Conservation (phyloP, 2,329 filamentous ascomycete genomes). For the Botrytis elliptica region DNA sequence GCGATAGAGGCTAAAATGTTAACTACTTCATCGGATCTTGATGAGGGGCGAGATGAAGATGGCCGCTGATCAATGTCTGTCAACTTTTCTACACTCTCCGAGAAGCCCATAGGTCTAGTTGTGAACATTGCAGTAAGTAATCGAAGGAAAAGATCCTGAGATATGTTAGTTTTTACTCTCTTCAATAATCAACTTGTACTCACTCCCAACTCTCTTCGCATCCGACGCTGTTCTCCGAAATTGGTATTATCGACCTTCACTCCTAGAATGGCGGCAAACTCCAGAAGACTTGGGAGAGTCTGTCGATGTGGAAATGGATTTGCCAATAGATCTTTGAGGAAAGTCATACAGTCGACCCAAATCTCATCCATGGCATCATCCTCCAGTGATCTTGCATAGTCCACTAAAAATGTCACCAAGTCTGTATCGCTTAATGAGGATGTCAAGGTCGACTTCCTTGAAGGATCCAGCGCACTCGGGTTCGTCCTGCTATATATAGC, state of each 20-base stretch:
- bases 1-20: conserved; percentile 76
- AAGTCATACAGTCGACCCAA: conserved; percentile 90
- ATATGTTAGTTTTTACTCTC: neutral
- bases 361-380: conserved; percentile 99
- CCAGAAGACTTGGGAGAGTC: conserved; percentile 78
- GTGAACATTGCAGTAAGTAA: conserved; percentile 93
- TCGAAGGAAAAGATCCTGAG: conserved; percentile 80
- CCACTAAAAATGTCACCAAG: conserved; percentile 82
- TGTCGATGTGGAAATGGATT: conserved; percentile 96
- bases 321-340: conserved; percentile 81
- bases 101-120: conserved; percentile 73
- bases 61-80: conserved; percentile 41
- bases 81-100: conserved; percentile 49
- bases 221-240: conserved; percentile 89
- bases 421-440: conserved; percentile 81
- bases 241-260: conserved; percentile 98
- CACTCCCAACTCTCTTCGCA: conserved; percentile 86
- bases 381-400: conserved; percentile 85
- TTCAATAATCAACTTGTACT: conserved; percentile 41
- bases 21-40: conserved; percentile 70
- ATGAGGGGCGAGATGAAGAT: conserved; percentile 29
- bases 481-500: conserved; percentile 94
- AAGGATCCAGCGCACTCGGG: conserved; percentile 72
- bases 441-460: conserved; percentile 83
- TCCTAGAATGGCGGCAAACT: conserved; percentile 85